Percentiles rank a stretch among this genome's conserved stretches.
phyloP scores from a whole-genome alignment of 805 yeast genomes.

The Lipomyces kockii region DNA sequence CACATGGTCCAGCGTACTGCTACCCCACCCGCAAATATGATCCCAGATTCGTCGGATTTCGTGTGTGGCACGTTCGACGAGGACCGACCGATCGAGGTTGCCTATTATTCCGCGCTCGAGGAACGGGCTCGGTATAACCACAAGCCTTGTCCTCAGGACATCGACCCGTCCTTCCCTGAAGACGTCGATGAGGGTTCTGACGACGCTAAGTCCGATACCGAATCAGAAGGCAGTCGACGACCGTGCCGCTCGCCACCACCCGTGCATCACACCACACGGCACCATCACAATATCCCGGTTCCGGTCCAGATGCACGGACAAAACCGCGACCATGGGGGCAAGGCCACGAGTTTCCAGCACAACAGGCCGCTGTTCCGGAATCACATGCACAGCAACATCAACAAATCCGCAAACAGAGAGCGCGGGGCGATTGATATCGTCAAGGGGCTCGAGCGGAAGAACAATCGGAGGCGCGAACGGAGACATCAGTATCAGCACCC shows the following conservation, averaged over 20 bases:
- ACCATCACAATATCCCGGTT: neutral
- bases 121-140: slow-evolving; percentile 22
- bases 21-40: slow-evolving; percentile 35
- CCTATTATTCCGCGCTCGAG: slow-evolving; percentile 36
- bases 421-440: slow-evolving; percentile 38
- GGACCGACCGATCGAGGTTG: slow-evolving; percentile 38
- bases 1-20: slow-evolving; percentile 33
- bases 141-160: slow-evolving; percentile 38
- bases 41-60: slow-evolving; percentile 41
- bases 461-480: slow-evolving; percentile 29
- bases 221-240: slow-evolving; percentile 9
- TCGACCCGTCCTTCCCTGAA: slow-evolving; percentile 41
- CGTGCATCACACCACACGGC: neutral
- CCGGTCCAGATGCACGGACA: neutral
- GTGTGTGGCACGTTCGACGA: slow-evolving; percentile 41
- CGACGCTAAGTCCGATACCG: slow-evolving; percentile 10
- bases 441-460: slow-evolving; percentile 35
- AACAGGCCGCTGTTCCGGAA: slow-evolving; percentile 3
- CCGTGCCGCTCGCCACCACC: slow-evolving; percentile 16
- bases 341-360: slow-evolving; percentile 25
- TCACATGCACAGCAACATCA: neutral
- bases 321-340: neutral
- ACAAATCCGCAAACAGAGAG: neutral
- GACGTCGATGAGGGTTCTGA: slow-evolving; percentile 31
- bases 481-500: slow-evolving; percentile 22